Evolutionary conservation across 805 yeast genomes (phyloP).

Genomic region (Middelhovenomyces tepae): DNA sequence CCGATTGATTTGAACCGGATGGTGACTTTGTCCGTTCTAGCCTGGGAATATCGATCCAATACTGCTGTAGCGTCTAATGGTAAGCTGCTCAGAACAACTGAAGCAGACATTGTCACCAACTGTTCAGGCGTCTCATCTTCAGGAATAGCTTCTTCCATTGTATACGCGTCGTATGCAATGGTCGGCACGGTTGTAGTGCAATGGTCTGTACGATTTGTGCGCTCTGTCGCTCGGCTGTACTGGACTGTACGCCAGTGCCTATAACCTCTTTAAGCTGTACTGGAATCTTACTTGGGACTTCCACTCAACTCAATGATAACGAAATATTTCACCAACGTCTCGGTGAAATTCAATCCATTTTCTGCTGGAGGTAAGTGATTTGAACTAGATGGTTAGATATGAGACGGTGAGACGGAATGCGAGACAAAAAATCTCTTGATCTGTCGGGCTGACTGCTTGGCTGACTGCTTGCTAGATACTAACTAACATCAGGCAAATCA

Average conservation of each 20-base stretch:
- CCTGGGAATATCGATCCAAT: constrained; percentile 20
- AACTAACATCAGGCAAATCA: constrained; percentile 44
- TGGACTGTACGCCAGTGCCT: no score
- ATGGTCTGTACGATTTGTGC: no score
- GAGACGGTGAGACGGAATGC: no score
- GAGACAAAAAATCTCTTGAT: neutral
- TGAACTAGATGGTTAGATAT: neutral
- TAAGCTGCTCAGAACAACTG: constrained; percentile 23
- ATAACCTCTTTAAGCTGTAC: no score
- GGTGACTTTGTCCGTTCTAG: constrained; percentile 27
- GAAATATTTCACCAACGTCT: constrained; percentile 72
- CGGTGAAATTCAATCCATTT: constrained; percentile 72
- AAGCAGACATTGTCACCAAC: constrained; percentile 25
- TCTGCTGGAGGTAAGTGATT: constrained; percentile 45
- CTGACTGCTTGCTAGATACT: constrained; percentile 11
- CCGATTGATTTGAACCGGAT: constrained; percentile 48
- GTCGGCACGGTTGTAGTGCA: no score
- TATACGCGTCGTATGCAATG: no score
- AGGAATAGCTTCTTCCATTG: constrained; percentile 22
- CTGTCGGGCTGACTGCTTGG: neutral
- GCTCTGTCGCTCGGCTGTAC: no score
- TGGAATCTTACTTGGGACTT: no score
- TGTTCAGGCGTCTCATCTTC: constrained; percentile 23
- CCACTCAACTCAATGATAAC: constrained; percentile 59
- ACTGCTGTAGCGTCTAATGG: constrained; percentile 24